Conservation (phyloP, 83 land plant genomes). For the Picea mariana region DNA sequence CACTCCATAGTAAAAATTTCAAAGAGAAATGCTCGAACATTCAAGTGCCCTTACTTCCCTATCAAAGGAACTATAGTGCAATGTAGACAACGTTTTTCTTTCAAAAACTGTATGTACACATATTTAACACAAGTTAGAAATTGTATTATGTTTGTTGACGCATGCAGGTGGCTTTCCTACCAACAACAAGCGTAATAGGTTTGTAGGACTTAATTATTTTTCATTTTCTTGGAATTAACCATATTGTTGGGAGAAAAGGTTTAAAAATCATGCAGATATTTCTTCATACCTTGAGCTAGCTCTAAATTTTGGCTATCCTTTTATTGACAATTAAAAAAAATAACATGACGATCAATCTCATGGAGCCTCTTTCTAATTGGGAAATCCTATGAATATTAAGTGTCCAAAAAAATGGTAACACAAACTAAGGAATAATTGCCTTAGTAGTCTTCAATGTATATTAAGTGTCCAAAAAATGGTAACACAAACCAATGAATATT, state of each 20-base stretch:
- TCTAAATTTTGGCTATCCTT: background rate
- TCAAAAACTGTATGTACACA: constrained; percentile 19
- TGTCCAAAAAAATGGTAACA: too few relatives aligned
- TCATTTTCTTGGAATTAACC: background rate
- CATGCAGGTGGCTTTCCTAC: background rate
- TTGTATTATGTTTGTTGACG: background rate
- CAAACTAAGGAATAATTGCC: too few relatives aligned
- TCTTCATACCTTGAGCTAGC: background rate
- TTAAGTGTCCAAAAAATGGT: too few relatives aligned
- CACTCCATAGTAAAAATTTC: constrained; percentile 85
- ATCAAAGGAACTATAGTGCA: constrained; percentile 41
- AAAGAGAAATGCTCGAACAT: constrained; percentile 60
- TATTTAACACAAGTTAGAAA: background rate
- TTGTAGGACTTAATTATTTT: background rate
- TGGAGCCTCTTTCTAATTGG: too few relatives aligned
- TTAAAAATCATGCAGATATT: constrained; percentile 1
- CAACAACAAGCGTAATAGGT: background rate
- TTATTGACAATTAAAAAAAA: too few relatives aligned
- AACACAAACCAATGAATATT: too few relatives aligned
- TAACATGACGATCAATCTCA: too few relatives aligned
- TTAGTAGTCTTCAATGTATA: too few relatives aligned
- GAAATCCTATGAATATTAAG: too few relatives aligned
- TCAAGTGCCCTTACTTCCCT: constrained; percentile 97
- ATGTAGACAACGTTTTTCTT: constrained; percentile 63
- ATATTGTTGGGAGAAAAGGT: background rate